Evolutionary conservation across 345 rosid species (phyloP), one percentile per base, ranked within the genome.

Genomic region (Boechera stricta): DNA sequence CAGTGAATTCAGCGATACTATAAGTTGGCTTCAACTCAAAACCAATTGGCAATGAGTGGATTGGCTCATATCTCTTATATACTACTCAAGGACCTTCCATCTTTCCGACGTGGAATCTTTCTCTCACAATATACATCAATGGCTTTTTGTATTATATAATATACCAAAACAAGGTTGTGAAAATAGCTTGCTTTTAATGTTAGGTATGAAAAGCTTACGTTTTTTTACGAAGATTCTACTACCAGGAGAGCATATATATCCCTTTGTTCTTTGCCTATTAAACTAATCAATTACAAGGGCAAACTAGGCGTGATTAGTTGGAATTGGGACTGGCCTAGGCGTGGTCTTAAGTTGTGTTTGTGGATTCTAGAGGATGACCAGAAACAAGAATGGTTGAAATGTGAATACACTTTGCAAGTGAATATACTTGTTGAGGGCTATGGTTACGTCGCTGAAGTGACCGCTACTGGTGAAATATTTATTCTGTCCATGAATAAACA

Each of bases 371-470:
- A 24, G 9, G 59, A 55, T 55, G 35, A 2, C 16, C 4, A 28
- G 16, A 54, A 54, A 54, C 59, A 47, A 47, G 52, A n/a, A 47
- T 47, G 52, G 52, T 47, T n/a, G 52, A 47, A 47, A 47, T 9
- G 1, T n/a, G 52, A n/a, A 0, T 47, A 6, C 52, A 47, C 52
- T 47, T 15, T n/a, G 21, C 9, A 0, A 7, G 6, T 5, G 18
- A 5, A 15, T 47, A 5, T 2, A 13, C 2, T n/a, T 47, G 18
- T 2, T 15, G 16, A 15, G 21, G 0, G 6, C 51, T 1, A 44
- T 47, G 51, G 2, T 13, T 15, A 5, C 7, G 51, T 15, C 18
- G 49, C 5, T 45, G 51, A 18, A 15, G 18, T 45, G 51, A 45
- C 51, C 0, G 51, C 51, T 47, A 47, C 18, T n/a, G 51, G 51